phyloP scores from a whole-genome alignment of 345 rosid species.

The Populus davidiana region DNA sequence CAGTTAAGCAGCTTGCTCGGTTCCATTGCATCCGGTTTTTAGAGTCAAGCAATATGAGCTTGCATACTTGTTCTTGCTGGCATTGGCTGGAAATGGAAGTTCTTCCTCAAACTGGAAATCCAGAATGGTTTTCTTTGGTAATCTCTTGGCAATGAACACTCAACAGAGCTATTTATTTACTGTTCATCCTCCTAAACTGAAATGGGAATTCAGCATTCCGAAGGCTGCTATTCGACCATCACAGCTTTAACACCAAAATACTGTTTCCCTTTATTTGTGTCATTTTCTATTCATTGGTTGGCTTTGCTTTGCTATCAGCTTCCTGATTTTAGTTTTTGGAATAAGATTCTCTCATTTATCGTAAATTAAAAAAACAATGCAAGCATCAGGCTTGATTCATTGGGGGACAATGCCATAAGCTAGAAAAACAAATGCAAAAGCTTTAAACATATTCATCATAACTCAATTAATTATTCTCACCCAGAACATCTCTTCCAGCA shows the following conservation, averaged over 20 bases:
- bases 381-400: background rate
- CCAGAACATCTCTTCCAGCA: background rate
- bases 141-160: background rate
- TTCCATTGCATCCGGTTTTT: background rate
- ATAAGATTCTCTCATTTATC: background rate
- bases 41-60: background rate
- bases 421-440: background rate
- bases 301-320: background rate
- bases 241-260: background rate
- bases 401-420: background rate
- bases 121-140: background rate
- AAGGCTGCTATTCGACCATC: background rate
- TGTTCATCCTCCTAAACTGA: background rate
- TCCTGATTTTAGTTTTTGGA: background rate
- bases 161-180: background rate
- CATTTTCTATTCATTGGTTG: background rate
- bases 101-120: background rate
- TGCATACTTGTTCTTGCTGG: background rate
- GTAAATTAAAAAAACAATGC: background rate
- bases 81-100: background rate
- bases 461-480: background rate
- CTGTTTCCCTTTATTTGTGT: background rate
- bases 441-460: background rate
- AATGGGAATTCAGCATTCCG: background rate
- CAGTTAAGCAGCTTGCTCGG: background rate